A percentile compares a stretch with the other conserved stretches of the same genome.
Evolutionary conservation across 768 basidiomycete genomes (phyloP).

Genomic region (Trametes meyenii): DNA sequence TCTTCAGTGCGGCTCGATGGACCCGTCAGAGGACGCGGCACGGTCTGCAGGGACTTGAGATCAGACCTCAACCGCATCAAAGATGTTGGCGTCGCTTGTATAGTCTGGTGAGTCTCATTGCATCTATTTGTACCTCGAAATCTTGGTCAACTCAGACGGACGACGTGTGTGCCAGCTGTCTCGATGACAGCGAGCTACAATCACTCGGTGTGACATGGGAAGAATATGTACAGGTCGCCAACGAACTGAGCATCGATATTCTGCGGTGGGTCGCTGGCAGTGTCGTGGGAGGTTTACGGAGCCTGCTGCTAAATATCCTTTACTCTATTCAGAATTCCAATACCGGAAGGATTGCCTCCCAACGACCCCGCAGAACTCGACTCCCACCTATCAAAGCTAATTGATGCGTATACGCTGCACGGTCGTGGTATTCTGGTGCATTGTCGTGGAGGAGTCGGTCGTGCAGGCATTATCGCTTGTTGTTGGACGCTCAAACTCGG

Average conservation of each 20-base stretch:
- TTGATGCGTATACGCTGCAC: slow-evolving; percentile 69
- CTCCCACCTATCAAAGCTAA: slow-evolving; percentile 62
- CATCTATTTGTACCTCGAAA: neutral
- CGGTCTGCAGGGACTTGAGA: slow-evolving; percentile 82
- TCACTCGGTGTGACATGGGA: slow-evolving; percentile 87
- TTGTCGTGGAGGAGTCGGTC: slow-evolving; percentile 92
- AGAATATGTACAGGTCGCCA: slow-evolving; percentile 68
- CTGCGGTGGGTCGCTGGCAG: slow-evolving; percentile 56
- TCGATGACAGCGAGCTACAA: slow-evolving; percentile 82
- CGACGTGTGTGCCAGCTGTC: slow-evolving; percentile 52
- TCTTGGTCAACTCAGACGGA: neutral
- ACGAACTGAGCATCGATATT: slow-evolving; percentile 71
- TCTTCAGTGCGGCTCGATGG: slow-evolving; percentile 67
- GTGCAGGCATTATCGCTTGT: slow-evolving; percentile 89
- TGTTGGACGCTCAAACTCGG: slow-evolving; percentile 94
- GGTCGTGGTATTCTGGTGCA: slow-evolving; percentile 81
- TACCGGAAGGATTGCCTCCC: slow-evolving; percentile 89
- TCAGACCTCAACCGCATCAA: slow-evolving; percentile 78
- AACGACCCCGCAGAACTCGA: slow-evolving; percentile 60
- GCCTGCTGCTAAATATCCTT: neutral
- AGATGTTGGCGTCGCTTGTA: slow-evolving; percentile 71
- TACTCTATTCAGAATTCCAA: slow-evolving; percentile 63
- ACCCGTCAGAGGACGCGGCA: slow-evolving; percentile 75
- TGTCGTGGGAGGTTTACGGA: slow-evolving; percentile 1
- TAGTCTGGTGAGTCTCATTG: slow-evolving; percentile 67